Base-by-base conservation (phyloP, 257 asterid genomes). In the Nicotiana noctiflora region DNA sequence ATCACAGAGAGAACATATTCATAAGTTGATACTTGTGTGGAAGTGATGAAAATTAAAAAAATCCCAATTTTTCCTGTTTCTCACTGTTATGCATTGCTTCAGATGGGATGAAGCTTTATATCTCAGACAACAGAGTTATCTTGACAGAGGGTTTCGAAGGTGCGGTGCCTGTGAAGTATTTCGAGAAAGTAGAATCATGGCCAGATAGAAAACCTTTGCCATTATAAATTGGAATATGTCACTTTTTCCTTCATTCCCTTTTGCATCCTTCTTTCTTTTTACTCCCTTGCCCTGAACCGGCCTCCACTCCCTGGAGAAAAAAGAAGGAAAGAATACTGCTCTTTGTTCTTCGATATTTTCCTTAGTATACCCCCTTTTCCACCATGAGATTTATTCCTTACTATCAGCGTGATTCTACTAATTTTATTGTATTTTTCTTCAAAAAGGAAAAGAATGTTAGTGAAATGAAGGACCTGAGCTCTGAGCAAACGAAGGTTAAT, bases 101-200 rank as follows among this genome's bases (percentile, higher is more conserved):
- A 94, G 97, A 91, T 56, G 98, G 99, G 77, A 92, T 94, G 97
- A 96, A 90, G 90, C 88, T 96, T 25, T 94, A 94, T 78, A 70
- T 92, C 81, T 94, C 98, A 23, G 99, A 96, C 81, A 94, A 96
- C 87, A 83, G 61, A 86, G 99, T 96, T 89, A 90, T 94, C 81
- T 86, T 96, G 84, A 94, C 99, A 0, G 98, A 94, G 89, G 99
- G 99, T 27, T 90, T 92, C 72, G 92, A 92, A 37, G 98, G 98
- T 13, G 89, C 86, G 8, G 97, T 94, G 83, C 97, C 98, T 0
- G 89, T 60, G 59, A 92, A 89, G 88, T 96, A 92, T 83, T 92
- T 96, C 84, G 86, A 81, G 83, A 87, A 91, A 91, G 87, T 94
- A 64, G 97, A 92, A 85, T 88, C 98, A 21, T 94, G 98, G 98